These are phyloP conservation scores for Ogataea kodamae DNA, from an alignment of 805 yeast species.

Conservation along the genomic window DNA sequence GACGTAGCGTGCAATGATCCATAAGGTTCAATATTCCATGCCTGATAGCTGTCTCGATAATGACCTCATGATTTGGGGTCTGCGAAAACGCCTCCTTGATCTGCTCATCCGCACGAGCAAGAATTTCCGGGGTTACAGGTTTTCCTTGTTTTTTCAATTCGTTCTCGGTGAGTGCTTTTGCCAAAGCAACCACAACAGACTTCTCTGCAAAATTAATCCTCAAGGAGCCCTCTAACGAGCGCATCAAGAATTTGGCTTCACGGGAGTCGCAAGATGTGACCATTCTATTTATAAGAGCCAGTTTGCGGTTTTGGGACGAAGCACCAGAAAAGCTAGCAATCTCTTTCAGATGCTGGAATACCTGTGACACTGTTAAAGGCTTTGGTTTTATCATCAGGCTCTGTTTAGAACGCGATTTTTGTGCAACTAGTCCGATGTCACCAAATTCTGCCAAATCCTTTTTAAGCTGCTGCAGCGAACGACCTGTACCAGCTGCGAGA, in stretches of 20 bases:
- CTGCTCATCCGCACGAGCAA: conserved; percentile 68
- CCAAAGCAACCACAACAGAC: conserved; percentile 76
- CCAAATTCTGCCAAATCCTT: conserved; percentile 76
- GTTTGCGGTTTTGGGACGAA: conserved; percentile 76
- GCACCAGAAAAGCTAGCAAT: conserved; percentile 79
- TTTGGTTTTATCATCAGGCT: conserved; percentile 92
- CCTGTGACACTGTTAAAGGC: conserved; percentile 67
- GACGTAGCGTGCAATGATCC: conserved; percentile 69
- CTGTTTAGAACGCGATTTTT: conserved; percentile 76
- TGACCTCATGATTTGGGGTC: conserved; percentile 82
- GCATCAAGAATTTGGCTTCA: conserved; percentile 87
- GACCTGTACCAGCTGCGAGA: conserved; percentile 84
- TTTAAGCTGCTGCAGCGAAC: conserved; percentile 66
- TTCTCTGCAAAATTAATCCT: conserved; percentile 94
- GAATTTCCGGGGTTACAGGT: conserved; percentile 36
- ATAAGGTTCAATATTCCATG: conserved; percentile 65
- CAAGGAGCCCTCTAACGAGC: conserved; percentile 89
- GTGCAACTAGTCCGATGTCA: conserved; percentile 88
- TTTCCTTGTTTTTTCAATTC: conserved; percentile 42
- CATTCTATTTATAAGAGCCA: conserved; percentile 75
- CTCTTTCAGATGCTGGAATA: conserved; percentile 66
- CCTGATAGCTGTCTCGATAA: conserved; percentile 62
- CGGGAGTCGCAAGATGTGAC: conserved; percentile 78
- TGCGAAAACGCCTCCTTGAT: conserved; percentile 85
- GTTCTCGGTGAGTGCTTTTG: conserved; percentile 72